Evolutionary conservation across 2,329 filamentous ascomycete genomes (phyloP), one percentile per base, ranked within the genome.

Genomic region (Byssoonygena ceratinophila): DNA sequence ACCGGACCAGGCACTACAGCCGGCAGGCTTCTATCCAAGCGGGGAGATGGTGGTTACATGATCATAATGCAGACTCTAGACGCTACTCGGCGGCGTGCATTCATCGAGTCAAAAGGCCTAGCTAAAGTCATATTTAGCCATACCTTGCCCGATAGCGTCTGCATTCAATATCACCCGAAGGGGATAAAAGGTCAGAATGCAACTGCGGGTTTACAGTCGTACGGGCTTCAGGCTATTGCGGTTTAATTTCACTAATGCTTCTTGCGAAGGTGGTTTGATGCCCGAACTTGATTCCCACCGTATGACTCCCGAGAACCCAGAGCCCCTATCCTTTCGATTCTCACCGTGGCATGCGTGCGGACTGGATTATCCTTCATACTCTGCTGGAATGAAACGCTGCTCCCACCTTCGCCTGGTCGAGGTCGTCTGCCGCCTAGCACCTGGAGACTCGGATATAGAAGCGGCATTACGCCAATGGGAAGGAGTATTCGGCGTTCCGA

Each of bases 21-120:
- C 1, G 67, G 68, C 6, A 61, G 71, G 29, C 57, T 73, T 3
- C 67, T 74, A 14, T 51, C 64, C 1, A 73, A 71, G 58, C 64
- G 66, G 27, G 69, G 70, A 8, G 68, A 73, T 51, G 70, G 71
- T 6, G 72, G 72, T 3, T 75, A 74, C 57, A 75, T 74, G 71
- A 66, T 73, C 52, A 73, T 73, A 48, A 74, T 75, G 71, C 71
- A 74, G 56, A 74, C 67, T 1, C 57, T 60, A 8, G 66, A 73
- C 46, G 72, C 72, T 5, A 58, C 55, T 18, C 61, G 61, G 44
- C 63, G 68, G 20, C 64, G 66, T 22, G 55, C 63, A 46, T 61
- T 68, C 54, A 70, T 75, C 25, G 65, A 71, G 48, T 56, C 60
- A 0, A 62, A 63, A 1, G 55, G 58, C 0, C 55, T 73, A 20